phyloP scores from a whole-genome alignment of 1,139 yeast genomes.

The Taphrina communis region DNA sequence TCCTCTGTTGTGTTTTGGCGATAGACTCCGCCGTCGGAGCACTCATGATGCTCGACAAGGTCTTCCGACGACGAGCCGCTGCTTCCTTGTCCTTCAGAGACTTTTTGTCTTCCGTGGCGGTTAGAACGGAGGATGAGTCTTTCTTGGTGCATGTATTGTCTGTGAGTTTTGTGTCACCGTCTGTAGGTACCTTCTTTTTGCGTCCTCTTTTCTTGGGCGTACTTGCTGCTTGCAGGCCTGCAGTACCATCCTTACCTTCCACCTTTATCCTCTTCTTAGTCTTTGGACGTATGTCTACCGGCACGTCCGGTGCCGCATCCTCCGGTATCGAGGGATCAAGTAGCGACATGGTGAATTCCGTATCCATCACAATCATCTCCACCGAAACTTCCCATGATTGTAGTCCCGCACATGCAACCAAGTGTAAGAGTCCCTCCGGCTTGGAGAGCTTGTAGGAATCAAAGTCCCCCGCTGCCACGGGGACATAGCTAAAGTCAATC shows the following conservation, averaged over 20 bases:
- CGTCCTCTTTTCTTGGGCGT: neutral
- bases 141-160: neutral
- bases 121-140: neutral
- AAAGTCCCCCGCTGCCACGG: constrained; percentile 25
- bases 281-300: neutral
- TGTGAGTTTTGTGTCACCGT: neutral
- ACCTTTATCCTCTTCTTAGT: constrained; percentile 1
- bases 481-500: constrained; percentile 20
- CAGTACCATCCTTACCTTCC: constrained; percentile 1
- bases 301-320: neutral
- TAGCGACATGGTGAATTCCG: constrained; percentile 33
- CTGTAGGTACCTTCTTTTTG: neutral
- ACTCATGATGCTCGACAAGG: constrained; percentile 2
- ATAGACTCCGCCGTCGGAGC: neutral
- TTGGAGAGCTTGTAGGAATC: constrained; percentile 30
- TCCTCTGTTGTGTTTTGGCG: neutral
- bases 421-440: constrained; percentile 26
- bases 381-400: constrained; percentile 33
- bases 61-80: constrained; percentile 7
- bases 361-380: constrained; percentile 30
- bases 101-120: neutral
- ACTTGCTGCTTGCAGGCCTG: neutral
- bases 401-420: constrained; percentile 22
- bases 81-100: constrained; percentile 2
- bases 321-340: constrained; percentile 26